phyloP scores from a whole-genome alignment of 331 rosid genomes.

The Pyrus hybrid region DNA sequence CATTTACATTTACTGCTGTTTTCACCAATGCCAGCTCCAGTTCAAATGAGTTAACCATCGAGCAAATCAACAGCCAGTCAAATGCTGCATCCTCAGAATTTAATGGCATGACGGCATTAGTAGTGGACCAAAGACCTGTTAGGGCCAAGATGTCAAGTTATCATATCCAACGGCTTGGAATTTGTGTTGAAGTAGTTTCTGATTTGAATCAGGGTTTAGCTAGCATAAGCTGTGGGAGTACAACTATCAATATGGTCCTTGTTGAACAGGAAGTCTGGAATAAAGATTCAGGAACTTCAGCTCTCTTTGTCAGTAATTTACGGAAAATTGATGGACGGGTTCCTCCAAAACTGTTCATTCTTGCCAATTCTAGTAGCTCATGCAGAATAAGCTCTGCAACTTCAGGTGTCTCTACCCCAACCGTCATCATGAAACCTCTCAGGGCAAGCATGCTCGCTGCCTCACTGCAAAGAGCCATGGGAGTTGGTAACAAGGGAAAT shows the following conservation, averaged over 20 bases:
- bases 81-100: constrained; percentile 40
- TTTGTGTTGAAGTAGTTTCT: constrained; percentile 40
- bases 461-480: constrained; percentile 53
- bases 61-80: constrained; percentile 36
- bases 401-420: constrained; percentile 15
- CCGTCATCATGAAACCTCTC: constrained; percentile 49
- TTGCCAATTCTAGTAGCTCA: constrained; percentile 33
- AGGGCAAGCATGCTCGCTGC: constrained; percentile 70
- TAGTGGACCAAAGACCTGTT: constrained; percentile 50
- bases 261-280: constrained; percentile 66
- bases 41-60: constrained; percentile 29
- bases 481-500: constrained; percentile 42
- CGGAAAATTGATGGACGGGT: constrained; percentile 8
- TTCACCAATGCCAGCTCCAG: constrained; percentile 27
- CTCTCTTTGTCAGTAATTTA: constrained; percentile 20
- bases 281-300: constrained; percentile 22
- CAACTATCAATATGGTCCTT: constrained; percentile 29
- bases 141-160: constrained; percentile 55
- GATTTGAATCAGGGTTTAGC: constrained; percentile 41
- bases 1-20: constrained; percentile 65
- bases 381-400: constrained; percentile 16
- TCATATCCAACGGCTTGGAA: constrained; percentile 63
- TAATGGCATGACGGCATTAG: constrained; percentile 50
- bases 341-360: constrained; percentile 45
- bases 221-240: constrained; percentile 15